Percentiles rank a stretch among this genome's conserved stretches.
Evolutionary conservation across 768 basidiomycete species (phyloP).

Genomic region (Tulasnella sp.): DNA sequence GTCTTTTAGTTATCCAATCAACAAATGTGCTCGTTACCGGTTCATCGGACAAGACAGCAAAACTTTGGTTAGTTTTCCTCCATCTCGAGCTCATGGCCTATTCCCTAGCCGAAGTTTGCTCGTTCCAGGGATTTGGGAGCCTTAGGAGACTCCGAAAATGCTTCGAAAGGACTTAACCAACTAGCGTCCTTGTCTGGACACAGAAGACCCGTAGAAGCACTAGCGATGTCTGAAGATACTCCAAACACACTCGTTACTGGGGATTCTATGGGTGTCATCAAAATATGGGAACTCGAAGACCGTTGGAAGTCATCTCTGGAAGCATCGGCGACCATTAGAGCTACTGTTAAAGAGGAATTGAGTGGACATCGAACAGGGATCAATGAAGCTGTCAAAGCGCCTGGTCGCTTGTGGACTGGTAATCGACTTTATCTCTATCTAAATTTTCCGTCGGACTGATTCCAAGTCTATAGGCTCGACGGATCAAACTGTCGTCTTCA

Average conservation of each 20-base stretch:
- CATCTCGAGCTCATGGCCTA: background rate
- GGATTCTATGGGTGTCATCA: slow-evolving; percentile 87
- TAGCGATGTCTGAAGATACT: slow-evolving; percentile 43
- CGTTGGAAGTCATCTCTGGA: slow-evolving; percentile 28
- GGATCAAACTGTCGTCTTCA: slow-evolving; percentile 69
- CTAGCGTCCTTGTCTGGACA: slow-evolving; percentile 69
- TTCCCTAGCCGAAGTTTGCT: background rate
- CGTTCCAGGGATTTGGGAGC: slow-evolving; percentile 19
- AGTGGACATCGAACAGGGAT: slow-evolving; percentile 71
- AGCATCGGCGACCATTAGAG: slow-evolving; percentile 38
- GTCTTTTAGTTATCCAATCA: slow-evolving; percentile 55
- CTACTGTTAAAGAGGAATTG: slow-evolving; percentile 42
- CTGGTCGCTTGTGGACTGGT: slow-evolving; percentile 89
- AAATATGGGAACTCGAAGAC: slow-evolving; percentile 53
- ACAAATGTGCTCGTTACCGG: slow-evolving; percentile 65
- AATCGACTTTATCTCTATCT: background rate
- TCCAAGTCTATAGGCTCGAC: slow-evolving; percentile 51
- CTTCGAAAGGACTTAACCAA: slow-evolving; percentile 20
- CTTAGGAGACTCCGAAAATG: background rate
- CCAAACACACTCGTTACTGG: slow-evolving; percentile 52
- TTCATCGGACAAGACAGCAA: slow-evolving; percentile 78
- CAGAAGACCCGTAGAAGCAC: slow-evolving; percentile 72
- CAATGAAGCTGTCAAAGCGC: slow-evolving; percentile 53
- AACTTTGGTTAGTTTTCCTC: slow-evolving; percentile 61
- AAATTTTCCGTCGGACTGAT: background rate